phyloP scores from a whole-genome alignment of 179 eudicot genomes.

The Corrigiola litoralis region DNA sequence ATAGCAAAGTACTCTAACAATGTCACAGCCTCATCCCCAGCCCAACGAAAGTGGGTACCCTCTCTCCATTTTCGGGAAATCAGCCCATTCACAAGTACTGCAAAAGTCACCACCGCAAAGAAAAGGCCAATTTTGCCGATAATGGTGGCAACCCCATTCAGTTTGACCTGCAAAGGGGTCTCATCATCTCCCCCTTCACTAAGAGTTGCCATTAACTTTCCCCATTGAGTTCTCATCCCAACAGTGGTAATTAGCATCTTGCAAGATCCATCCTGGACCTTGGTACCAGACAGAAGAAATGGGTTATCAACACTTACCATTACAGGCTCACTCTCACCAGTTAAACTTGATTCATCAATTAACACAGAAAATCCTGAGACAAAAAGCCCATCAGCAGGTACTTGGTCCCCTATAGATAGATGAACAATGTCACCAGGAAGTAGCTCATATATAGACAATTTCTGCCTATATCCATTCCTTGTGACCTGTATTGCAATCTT shows the following conservation, averaged over 20 bases:
- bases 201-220: slow-evolving; percentile 86
- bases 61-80: slow-evolving; percentile 54
- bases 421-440: slow-evolving; percentile 90
- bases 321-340: slow-evolving; percentile 95
- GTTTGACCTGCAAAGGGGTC: slow-evolving; percentile 87
- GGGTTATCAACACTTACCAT: slow-evolving; percentile 66
- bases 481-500: slow-evolving; percentile 81
- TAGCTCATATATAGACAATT: slow-evolving; percentile 73
- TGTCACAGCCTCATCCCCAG: slow-evolving; percentile 70
- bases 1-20: slow-evolving; percentile 83
- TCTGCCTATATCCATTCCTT: slow-evolving; percentile 77
- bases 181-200: slow-evolving; percentile 95
- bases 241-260: slow-evolving; percentile 90
- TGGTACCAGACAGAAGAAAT: slow-evolving; percentile 79
- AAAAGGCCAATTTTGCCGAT: slow-evolving; percentile 86
- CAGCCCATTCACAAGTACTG: slow-evolving; percentile 74
- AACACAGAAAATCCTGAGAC: slow-evolving; percentile 76
- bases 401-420: slow-evolving; percentile 89
- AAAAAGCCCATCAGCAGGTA: slow-evolving; percentile 95
- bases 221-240: slow-evolving; percentile 99
- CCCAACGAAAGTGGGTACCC: slow-evolving; percentile 53
- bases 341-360: slow-evolving; percentile 86
- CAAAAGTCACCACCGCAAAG: slow-evolving; percentile 82
- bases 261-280: slow-evolving; percentile 95
- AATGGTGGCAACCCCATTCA: slow-evolving; percentile 93